Evolutionary conservation across 768 basidiomycete genomes (phyloP).

Genomic region (Naganishia onofrii): DNA sequence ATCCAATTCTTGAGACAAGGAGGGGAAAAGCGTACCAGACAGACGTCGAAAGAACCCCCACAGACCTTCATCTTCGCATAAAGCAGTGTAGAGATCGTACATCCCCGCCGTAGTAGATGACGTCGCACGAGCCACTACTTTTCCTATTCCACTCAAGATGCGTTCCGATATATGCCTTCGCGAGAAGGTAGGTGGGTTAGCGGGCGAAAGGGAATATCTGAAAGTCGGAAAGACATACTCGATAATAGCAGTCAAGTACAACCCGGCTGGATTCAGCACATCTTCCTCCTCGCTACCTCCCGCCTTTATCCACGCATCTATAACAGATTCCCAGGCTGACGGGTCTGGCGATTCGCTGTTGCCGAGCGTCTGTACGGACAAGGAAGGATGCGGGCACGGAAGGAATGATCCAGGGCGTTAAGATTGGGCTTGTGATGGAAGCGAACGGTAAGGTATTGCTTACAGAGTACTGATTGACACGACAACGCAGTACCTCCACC

Average conservation of each 20-base stretch:
- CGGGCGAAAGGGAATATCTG: background rate
- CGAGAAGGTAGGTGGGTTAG: too few relatives aligned
- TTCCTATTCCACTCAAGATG: constrained; percentile 74
- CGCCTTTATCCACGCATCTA: constrained; percentile 65
- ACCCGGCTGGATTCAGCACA: constrained; percentile 72
- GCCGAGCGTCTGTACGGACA: constrained; percentile 84
- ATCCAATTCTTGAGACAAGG: too few relatives aligned
- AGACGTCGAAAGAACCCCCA: constrained; percentile 81
- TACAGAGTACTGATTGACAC: constrained; percentile 53
- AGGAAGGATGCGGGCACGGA: too few relatives aligned
- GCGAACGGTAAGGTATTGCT: constrained; percentile 24
- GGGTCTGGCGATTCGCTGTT: constrained; percentile 79
- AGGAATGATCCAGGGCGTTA: too few relatives aligned
- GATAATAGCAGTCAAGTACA: constrained; percentile 87
- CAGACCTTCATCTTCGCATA: constrained; percentile 85
- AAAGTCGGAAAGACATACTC: constrained; percentile 57
- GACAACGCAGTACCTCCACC: constrained; percentile 64
- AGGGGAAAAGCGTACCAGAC: constrained; percentile 55
- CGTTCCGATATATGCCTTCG: constrained; percentile 61
- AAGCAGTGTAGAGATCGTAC: constrained; percentile 78
- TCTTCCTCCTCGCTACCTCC: constrained; percentile 60
- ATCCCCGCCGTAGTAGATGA: constrained; percentile 70
- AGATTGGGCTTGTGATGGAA: background rate
- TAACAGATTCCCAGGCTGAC: constrained; percentile 66
- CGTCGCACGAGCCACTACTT: constrained; percentile 81